phyloP scores from a whole-genome alignment of 305 asterid genomes.

The Fraxinus nigra region DNA sequence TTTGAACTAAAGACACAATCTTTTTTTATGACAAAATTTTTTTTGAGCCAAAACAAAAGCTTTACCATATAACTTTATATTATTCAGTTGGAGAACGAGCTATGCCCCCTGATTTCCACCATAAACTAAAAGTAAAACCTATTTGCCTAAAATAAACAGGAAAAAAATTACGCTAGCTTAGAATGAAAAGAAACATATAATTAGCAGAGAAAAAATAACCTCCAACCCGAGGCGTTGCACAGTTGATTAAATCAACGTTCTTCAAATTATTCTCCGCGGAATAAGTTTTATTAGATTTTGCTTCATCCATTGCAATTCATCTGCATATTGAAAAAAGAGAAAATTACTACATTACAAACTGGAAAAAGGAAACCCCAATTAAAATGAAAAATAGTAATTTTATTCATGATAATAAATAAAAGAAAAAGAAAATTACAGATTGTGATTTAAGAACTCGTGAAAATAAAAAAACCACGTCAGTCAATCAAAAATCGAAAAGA shows the following conservation, averaged over 20 bases:
- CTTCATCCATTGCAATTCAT: conserved; percentile 44
- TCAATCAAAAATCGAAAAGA: neutral
- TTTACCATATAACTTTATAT: neutral
- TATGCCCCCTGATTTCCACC: neutral
- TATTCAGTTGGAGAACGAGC: neutral
- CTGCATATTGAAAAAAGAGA: conserved; percentile 18
- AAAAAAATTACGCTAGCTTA: neutral
- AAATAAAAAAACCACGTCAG: neutral
- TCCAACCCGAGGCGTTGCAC: conserved; percentile 44
- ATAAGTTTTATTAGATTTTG: conserved; percentile 9
- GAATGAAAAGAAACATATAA: neutral
- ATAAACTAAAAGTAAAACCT: neutral
- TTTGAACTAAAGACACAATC: neutral
- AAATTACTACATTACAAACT: neutral
- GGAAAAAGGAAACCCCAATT: neutral
- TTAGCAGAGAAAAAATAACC: conserved; percentile 44
- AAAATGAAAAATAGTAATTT: neutral
- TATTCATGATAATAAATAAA: neutral
- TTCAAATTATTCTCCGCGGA: conserved; percentile 21
- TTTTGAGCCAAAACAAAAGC: neutral
- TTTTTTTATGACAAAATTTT: neutral
- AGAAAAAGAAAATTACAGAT: neutral
- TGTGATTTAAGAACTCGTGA: neutral
- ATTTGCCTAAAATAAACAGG: neutral
- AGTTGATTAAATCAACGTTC: conserved; percentile 24